Percentiles rank a stretch among this genome's conserved stretches.
Conservation (phyloP, 2,329 filamentous ascomycete species). For the Rutstroemia sydowiana region DNA sequence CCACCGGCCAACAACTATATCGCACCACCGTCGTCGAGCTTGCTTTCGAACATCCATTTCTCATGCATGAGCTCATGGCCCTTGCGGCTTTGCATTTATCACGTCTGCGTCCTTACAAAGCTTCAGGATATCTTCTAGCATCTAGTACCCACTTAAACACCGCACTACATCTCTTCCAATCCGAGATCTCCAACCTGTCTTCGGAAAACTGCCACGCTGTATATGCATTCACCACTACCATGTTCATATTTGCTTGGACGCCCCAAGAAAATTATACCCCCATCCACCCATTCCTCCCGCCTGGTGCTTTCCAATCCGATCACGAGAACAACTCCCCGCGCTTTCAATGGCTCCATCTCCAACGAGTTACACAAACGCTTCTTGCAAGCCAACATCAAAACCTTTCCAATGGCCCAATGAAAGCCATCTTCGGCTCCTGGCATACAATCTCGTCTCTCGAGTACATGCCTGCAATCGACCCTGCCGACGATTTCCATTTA, state of each 20-base stretch:
- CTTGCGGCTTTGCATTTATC: constrained; percentile 32
- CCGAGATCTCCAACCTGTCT: constrained; percentile 39
- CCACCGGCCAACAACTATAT: constrained; percentile 14
- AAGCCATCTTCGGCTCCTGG: constrained; percentile 21
- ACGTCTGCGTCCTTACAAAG: constrained; percentile 20
- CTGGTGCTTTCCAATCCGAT: constrained; percentile 16
- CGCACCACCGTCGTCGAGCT: constrained; percentile 21
- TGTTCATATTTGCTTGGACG: constrained; percentile 32
- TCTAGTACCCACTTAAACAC: constrained; percentile 29
- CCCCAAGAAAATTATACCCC: constrained; percentile 19
- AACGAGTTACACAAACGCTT: constrained; percentile 27
- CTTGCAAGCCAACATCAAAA: constrained; percentile 15
- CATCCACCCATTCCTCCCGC: constrained; percentile 30
- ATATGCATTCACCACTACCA: constrained; percentile 28
- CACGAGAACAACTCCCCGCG: constrained; percentile 10
- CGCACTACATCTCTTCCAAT: constrained; percentile 29
- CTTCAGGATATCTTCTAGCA: constrained; percentile 21
- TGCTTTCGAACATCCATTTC: constrained; percentile 27
- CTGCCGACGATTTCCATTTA: constrained; percentile 16
- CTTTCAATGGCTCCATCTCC: constrained; percentile 28
- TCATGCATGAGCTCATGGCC: constrained; percentile 33
- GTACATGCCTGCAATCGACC: constrained; percentile 12
- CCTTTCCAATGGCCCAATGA: constrained; percentile 22
- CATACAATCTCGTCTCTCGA: constrained; percentile 12
- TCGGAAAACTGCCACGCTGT: constrained; percentile 29